These are phyloP conservation scores for Teratosphaeria nubilosa DNA, from an alignment of 2,329 filamentous ascomycete genomes.

Conservation along the genomic window DNA sequence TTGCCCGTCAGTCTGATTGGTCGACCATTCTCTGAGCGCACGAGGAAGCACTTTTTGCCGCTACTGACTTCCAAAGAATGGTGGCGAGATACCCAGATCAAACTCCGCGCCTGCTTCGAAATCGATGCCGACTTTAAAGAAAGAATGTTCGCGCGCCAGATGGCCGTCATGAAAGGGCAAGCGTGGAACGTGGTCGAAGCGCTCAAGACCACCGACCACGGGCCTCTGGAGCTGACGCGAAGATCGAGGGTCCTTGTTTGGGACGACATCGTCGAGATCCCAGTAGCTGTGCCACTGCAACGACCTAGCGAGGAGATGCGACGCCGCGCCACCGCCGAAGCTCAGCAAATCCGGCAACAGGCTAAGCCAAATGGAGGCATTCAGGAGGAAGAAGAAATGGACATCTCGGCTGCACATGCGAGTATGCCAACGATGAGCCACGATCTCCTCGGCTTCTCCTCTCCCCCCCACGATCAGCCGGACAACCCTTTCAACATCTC, in stretches of 20 bases:
- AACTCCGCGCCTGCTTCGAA: constrained; percentile 76
- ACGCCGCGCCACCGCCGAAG: constrained; percentile 38
- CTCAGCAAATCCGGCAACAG: constrained; percentile 1
- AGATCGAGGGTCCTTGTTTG: constrained; percentile 89
- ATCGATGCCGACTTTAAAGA: constrained; percentile 95
- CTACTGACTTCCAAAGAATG: constrained; percentile 87
- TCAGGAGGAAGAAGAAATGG: constrained; percentile 71
- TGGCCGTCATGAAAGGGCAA: constrained; percentile 98
- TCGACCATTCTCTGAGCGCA: constrained; percentile 88
- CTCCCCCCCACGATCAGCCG: constrained; percentile 13
- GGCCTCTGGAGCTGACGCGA: constrained; percentile 83
- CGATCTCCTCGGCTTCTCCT: constrained; percentile 58
- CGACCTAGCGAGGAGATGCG: constrained; percentile 76
- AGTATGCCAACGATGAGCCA: constrained; percentile 43
- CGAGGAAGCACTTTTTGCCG: constrained; percentile 89
- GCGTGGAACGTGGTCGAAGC: constrained; percentile 99
- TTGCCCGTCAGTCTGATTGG: constrained; percentile 92
- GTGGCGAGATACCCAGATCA: constrained; percentile 91
- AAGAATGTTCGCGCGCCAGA: constrained; percentile 96
- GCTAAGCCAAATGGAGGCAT: constrained; percentile 9
- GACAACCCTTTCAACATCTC: constrained; percentile 40
- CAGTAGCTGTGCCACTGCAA: constrained; percentile 83
- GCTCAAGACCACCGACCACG: constrained; percentile 82
- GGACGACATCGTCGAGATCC: constrained; percentile 95
- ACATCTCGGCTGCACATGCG: constrained; percentile 65